Percentiles rank a stretch among this genome's conserved stretches.
These are phyloP conservation scores for Tuber melanosporum DNA, from an alignment of 495 filamentous ascomycete species.

Conservation along the genomic window DNA sequence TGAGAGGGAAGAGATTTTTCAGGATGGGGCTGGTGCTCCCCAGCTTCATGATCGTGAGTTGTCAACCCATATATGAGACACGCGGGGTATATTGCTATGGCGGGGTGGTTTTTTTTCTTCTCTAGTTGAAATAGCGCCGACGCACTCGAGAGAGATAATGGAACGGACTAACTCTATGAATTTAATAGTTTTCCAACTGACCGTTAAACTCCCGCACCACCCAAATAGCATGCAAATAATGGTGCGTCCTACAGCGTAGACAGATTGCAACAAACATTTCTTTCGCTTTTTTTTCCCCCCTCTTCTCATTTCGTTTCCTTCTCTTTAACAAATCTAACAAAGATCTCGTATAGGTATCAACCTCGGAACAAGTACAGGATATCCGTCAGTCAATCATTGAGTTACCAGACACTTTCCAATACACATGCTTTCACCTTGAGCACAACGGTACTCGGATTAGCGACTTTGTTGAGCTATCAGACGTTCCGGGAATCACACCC, in stretches of 20 bases:
- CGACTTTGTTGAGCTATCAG: slow-evolving; percentile 88
- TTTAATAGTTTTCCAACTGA: slow-evolving; percentile 62
- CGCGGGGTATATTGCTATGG: neutral
- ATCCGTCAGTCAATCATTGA: slow-evolving; percentile 95
- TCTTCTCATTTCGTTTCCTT: slow-evolving; percentile 13
- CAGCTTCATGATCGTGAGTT: slow-evolving; percentile 36
- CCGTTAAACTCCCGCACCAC: slow-evolving; percentile 74
- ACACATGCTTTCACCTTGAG: slow-evolving; percentile 98
- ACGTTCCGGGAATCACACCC: slow-evolving; percentile 68
- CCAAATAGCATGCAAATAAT: slow-evolving; percentile 74
- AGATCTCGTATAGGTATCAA: slow-evolving; percentile 62
- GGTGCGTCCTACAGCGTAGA: slow-evolving; percentile 48
- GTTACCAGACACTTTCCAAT: slow-evolving; percentile 84
- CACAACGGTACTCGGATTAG: slow-evolving; percentile 78
- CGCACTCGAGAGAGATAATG: neutral
- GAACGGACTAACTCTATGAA: slow-evolving; percentile 6
- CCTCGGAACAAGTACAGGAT: slow-evolving; percentile 94
- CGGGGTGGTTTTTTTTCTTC: neutral
- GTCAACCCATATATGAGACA: neutral
- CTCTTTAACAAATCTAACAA: slow-evolving; percentile 27
- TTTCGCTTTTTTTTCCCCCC: slow-evolving; percentile 28
- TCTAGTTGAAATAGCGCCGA: neutral
- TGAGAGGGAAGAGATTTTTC: slow-evolving; percentile 39
- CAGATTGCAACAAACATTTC: neutral
- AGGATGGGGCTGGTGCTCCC: slow-evolving; percentile 19